phyloP scores from a whole-genome alignment of 441 rosid genomes.

The Sinapis alba region DNA sequence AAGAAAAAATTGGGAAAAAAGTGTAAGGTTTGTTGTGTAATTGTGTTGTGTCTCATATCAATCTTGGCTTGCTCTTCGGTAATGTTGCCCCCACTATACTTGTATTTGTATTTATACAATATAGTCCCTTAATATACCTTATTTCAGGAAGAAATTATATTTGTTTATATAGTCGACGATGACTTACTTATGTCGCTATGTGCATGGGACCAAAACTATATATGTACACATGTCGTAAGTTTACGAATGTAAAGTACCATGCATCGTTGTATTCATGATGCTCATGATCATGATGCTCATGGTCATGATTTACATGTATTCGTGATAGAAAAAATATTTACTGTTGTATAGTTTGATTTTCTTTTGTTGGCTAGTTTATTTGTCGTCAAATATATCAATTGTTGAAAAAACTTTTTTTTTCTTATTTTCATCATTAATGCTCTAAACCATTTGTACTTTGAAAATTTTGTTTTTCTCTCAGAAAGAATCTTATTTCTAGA shows the following conservation, averaged over 20 bases:
- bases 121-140: slow-evolving; percentile 20
- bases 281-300: not conserved
- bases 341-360: not conserved
- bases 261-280: slow-evolving; percentile 6
- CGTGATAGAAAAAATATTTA: not conserved
- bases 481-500: not conserved
- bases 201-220: not conserved
- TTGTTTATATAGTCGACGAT: not conserved
- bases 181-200: not conserved
- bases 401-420: not conserved
- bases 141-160: not conserved
- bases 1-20: slow-evolving; percentile 60
- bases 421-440: not conserved
- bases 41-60: slow-evolving; percentile 39
- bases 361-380: not conserved
- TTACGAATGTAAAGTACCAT: not conserved
- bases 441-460: slow-evolving; percentile 2
- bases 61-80: slow-evolving; percentile 35
- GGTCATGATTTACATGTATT: not conserved
- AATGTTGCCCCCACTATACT: slow-evolving; percentile 62
- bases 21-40: slow-evolving; percentile 68
- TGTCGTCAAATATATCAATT: not conserved
- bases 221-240: not conserved
- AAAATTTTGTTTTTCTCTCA: not conserved
- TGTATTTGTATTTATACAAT: slow-evolving; percentile 15